Percentiles rank a stretch among this genome's conserved stretches.
Conservation (phyloP, 78 protist genomes). For the Dictyostelium brefeldianum region DNA sequence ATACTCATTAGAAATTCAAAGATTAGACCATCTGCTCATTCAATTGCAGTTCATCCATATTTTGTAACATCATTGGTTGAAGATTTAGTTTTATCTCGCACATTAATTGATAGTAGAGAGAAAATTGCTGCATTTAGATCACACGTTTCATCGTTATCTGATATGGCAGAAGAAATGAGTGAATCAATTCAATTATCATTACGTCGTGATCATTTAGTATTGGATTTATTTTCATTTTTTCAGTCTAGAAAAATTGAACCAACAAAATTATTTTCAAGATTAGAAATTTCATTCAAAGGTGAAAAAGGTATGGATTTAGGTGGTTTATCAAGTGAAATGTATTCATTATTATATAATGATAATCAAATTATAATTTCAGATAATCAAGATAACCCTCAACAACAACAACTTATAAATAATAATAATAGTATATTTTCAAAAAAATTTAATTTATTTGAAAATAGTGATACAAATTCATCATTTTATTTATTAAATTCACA, state of each 20-base stretch:
- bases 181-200: constrained; percentile 5
- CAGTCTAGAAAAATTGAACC: constrained; percentile 12
- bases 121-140: constrained; percentile 73
- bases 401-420: background rate
- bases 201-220: background rate
- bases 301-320: constrained; percentile 76
- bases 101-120: constrained; percentile 45
- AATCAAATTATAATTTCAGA: background rate
- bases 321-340: constrained; percentile 61
- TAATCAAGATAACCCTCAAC: background rate
- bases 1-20: constrained; percentile 31
- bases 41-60: constrained; percentile 71
- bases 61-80: constrained; percentile 63
- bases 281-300: constrained; percentile 60
- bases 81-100: constrained; percentile 22
- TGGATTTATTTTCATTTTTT: constrained; percentile 48
- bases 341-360: constrained; percentile 45
- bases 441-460: constrained; percentile 30
- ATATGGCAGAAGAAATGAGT: constrained; percentile 43
- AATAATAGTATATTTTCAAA: constrained; percentile 61
- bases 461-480: constrained; percentile 31
- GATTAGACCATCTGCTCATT: constrained; percentile 51
- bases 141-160: constrained; percentile 37
- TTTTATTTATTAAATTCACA: constrained; percentile 10
- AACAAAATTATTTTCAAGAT: constrained; percentile 20